phyloP scores from a whole-genome alignment of 2,329 filamentous ascomycete genomes.

The Colletotrichum lindemuthianum region DNA sequence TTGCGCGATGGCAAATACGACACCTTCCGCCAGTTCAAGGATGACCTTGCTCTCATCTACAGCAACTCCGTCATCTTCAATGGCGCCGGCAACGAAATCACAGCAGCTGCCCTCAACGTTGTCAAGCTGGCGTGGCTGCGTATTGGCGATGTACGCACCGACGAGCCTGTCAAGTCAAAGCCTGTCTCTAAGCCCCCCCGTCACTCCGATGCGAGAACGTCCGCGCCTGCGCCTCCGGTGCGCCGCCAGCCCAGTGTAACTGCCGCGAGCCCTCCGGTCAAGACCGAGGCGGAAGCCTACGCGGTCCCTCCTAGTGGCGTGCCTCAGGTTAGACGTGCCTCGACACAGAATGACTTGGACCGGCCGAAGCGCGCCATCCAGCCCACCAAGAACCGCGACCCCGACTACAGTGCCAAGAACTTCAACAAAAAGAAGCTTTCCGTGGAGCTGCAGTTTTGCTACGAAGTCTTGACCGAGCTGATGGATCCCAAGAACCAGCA shows the following conservation, averaged over 20 bases:
- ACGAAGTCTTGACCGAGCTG: conserved; percentile 82
- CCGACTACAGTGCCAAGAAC: conserved; percentile 82
- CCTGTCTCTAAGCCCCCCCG: conserved; percentile 57
- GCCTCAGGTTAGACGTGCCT: conserved; percentile 87
- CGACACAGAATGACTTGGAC: conserved; percentile 77
- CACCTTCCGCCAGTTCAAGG: conserved; percentile 76
- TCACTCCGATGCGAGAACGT: conserved; percentile 56
- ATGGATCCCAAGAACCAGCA: conserved; percentile 76
- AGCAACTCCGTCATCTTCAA: conserved; percentile 87
- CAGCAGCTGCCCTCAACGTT: conserved; percentile 63
- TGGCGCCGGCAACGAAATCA: conserved; percentile 78
- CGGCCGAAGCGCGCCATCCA: conserved; percentile 95
- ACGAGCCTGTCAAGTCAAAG: conserved; percentile 70
- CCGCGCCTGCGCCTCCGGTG: conserved; percentile 44
- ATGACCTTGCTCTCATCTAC: conserved; percentile 81
- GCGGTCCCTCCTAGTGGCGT: conserved; percentile 81
- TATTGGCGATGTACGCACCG: conserved; percentile 54
- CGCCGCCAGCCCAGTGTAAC: conserved; percentile 43
- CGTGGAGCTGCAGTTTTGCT: conserved; percentile 89
- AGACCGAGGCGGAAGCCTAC: conserved; percentile 61
- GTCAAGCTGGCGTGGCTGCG: conserved; percentile 65
- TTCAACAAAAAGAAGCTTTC: conserved; percentile 94
- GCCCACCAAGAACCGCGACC: conserved; percentile 87
- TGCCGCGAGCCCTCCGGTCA: conserved; percentile 49
- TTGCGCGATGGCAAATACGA: conserved; percentile 75